A percentile compares a stretch with the other conserved stretches of the same genome.
These are phyloP conservation scores for Leccinum incarnatum DNA, from an alignment of 768 basidiomycete genomes.

Conservation along the genomic window DNA sequence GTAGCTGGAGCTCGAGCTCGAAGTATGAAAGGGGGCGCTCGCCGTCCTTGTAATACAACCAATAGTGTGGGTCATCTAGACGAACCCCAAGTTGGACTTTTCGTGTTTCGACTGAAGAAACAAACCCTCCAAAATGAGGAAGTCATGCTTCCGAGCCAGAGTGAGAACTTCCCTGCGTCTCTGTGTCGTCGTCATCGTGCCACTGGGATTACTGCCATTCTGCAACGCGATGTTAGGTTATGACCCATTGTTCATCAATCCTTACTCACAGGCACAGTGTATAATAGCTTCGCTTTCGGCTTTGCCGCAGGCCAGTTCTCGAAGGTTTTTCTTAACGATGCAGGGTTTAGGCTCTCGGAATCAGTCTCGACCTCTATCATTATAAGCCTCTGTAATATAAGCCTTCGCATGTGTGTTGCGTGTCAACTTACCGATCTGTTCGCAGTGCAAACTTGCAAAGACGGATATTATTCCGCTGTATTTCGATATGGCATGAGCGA, in stretches of 20 bases:
- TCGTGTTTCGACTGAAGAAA: neutral
- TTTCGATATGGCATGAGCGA: too few relatives aligned
- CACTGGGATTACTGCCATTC: slow-evolving; percentile 81
- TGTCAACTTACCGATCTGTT: too few relatives aligned
- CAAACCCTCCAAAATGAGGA: slow-evolving; percentile 75
- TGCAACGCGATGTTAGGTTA: slow-evolving; percentile 33
- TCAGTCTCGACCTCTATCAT: too few relatives aligned
- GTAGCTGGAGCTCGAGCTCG: neutral
- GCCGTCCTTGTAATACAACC: slow-evolving; percentile 60
- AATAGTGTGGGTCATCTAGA: slow-evolving; percentile 67
- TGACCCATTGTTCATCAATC: neutral
- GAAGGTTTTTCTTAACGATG: too few relatives aligned
- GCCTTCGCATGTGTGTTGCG: too few relatives aligned
- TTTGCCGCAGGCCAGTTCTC: too few relatives aligned
- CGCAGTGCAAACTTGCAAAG: too few relatives aligned
- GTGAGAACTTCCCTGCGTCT: slow-evolving; percentile 62
- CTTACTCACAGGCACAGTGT: too few relatives aligned
- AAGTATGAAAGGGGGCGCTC: slow-evolving; percentile 35
- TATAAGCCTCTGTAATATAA: too few relatives aligned
- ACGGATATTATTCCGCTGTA: too few relatives aligned
- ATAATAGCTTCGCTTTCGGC: too few relatives aligned
- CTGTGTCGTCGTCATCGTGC: slow-evolving; percentile 61
- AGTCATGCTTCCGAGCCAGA: slow-evolving; percentile 62
- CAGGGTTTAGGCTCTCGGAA: too few relatives aligned
- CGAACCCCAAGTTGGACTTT: slow-evolving; percentile 16